Evolutionary conservation across 1,284 basidiomycete species (phyloP).

Genomic region (Coriolopsis trogii): DNA sequence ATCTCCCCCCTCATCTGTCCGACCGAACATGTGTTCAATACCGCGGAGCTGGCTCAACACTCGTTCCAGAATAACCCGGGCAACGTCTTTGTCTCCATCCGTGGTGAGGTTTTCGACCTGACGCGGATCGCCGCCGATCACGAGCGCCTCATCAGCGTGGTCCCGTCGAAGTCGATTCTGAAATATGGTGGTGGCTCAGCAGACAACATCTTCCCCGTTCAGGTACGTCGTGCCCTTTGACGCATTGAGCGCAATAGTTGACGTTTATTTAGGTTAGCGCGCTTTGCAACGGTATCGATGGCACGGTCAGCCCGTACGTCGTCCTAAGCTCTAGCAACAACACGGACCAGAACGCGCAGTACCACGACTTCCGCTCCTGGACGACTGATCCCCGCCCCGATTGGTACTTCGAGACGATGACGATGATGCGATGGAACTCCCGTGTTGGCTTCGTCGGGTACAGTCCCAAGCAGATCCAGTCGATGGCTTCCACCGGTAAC

Average conservation of each 20-base stretch:
- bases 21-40: constrained; percentile 88
- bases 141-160: constrained; percentile 70
- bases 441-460: constrained; percentile 91
- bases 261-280: constrained; percentile 73
- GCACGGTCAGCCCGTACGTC: constrained; percentile 40
- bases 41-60: constrained; percentile 76
- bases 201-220: constrained; percentile 90
- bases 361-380: constrained; percentile 93
- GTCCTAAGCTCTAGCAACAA: constrained; percentile 79
- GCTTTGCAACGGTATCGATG: constrained; percentile 86
- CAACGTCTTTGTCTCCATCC: constrained; percentile 81
- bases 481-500: constrained; percentile 65
- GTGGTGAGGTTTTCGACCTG: constrained; percentile 93
- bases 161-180: constrained; percentile 75
- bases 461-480: constrained; percentile 78
- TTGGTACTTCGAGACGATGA: constrained; percentile 97
- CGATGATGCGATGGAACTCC: constrained; percentile 85
- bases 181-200: constrained; percentile 84
- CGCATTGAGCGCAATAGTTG: constrained; percentile 11
- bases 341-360: constrained; percentile 80
- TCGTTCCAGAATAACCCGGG: constrained; percentile 66
- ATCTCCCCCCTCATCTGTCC: constrained; percentile 93
- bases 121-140: constrained; percentile 64
- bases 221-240: constrained; percentile 52
- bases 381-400: constrained; percentile 92